Conservation (phyloP, 768 basidiomycete species). For the Strobilomyces confusus region DNA sequence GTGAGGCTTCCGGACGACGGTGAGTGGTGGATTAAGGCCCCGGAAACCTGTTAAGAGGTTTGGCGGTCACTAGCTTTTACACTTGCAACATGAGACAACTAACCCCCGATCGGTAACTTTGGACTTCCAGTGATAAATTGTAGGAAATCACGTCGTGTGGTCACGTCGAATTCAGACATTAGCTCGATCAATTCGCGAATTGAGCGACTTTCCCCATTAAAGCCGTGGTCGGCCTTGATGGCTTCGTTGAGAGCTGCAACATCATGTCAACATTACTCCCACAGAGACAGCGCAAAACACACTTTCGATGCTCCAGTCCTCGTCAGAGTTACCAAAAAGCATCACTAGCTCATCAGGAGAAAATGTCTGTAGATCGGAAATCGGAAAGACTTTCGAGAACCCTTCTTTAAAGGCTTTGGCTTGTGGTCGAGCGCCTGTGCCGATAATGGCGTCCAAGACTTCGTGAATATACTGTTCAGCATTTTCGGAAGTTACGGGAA, state of each 20-base stretch:
- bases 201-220: constrained; percentile 89
- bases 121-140: constrained; percentile 99
- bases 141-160: constrained; percentile 79
- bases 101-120: constrained; percentile 93
- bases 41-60: constrained; percentile 67
- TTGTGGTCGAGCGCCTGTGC: constrained; percentile 72
- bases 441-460: constrained; percentile 85
- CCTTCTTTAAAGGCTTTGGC: constrained; percentile 91
- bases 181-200: constrained; percentile 85
- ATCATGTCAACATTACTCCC: not conserved
- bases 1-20: constrained; percentile 95
- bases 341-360: constrained; percentile 93
- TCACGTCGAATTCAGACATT: constrained; percentile 74
- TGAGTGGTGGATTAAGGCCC: constrained; percentile 88
- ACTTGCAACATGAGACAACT: constrained; percentile 23
- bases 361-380: constrained; percentile 86
- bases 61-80: not conserved
- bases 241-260: constrained; percentile 76
- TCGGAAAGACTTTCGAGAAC: constrained; percentile 94
- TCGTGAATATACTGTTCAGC: constrained; percentile 85
- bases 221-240: constrained; percentile 97
- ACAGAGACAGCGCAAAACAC: constrained; percentile 29
- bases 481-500: constrained; percentile 81
- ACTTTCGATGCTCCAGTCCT: constrained; percentile 96
- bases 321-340: constrained; percentile 95